Evolutionary conservation across 1,284 basidiomycete species (phyloP), one percentile per base, ranked within the genome.

Genomic region (Athelia psychrophila): DNA sequence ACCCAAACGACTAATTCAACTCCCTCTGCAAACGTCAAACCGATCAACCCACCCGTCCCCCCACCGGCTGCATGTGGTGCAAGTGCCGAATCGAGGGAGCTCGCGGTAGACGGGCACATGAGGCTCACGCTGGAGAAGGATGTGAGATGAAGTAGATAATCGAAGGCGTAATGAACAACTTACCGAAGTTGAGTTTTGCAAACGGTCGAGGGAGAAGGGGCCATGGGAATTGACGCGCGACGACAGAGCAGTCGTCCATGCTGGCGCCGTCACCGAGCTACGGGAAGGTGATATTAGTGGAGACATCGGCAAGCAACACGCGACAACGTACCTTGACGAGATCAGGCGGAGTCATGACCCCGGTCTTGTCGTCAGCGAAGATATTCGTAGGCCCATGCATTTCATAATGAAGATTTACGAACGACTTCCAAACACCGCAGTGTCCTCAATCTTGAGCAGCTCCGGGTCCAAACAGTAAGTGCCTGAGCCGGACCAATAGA

Each of bases 401-500:
- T n/a, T n/a, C 66, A 70, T 71, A 15, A 75, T 78, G 53, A 74
- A 73, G 2, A 77, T 55, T 56, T 73, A 70, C 6, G 73, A 72
- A 38, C 71, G 71, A 24, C 74, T 75, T 16, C 76, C 72, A 32
- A 77, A n/a, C n/a, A n/a, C n/a, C n/a, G n/a, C n/a, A 54, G 76
- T 72, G 58, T 78, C 68, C 23, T 75, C 76, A 40, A 78, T 72
- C 48, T 76, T 73, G 33, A 35, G 33, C 10, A 35, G 33, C n/a
- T 35, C 33, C n/a, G 33, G 33, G n/a, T 78, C 76, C 12, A 64
- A 65, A 50, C 76, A 77, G 57, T 71, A 69, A 30, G 77, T 62
- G 15, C 75, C 73, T 15, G 72, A 73, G 9, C 72, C 72, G 13
- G 76, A 75, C 76, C 76, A 78, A 58, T 77, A 78, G n/a, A 78